A percentile compares a stretch with the other conserved stretches of the same genome.
Evolutionary conservation across 1,139 yeast genomes (phyloP).

Genomic region (Pichia sp.): DNA sequence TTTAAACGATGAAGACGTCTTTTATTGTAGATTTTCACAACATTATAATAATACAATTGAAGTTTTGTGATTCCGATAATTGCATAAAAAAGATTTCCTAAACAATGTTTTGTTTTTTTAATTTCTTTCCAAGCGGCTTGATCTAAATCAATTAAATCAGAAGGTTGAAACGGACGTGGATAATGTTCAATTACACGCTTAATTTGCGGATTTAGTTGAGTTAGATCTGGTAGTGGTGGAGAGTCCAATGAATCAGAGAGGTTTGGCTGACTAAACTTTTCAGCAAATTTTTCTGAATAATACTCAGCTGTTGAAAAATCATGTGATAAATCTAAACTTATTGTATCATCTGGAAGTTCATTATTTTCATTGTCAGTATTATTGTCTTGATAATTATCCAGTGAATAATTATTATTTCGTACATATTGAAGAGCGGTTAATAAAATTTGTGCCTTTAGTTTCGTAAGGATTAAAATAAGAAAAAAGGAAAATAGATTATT

Average conservation of each 20-base stretch:
- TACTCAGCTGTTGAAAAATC: neutral
- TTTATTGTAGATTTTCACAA: conserved; percentile 35
- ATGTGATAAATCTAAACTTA: neutral
- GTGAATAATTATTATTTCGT: conserved; percentile 17
- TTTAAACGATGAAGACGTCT: conserved; percentile 20
- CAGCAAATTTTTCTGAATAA: conserved; percentile 4
- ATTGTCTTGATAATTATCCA: neutral
- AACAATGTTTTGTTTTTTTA: conserved; percentile 32
- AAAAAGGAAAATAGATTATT: conserved; percentile 17
- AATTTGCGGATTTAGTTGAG: conserved; percentile 20
- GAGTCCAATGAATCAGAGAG: conserved; percentile 13
- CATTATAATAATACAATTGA: conserved; percentile 49
- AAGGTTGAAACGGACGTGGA: conserved; percentile 25
- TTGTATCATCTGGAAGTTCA: neutral
- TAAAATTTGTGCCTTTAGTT: conserved; percentile 37
- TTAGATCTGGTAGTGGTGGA: conserved; percentile 25
- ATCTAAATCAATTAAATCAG: conserved; percentile 36
- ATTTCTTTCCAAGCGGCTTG: conserved; percentile 38
- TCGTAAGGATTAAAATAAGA: conserved; percentile 29
- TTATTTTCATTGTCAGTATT: neutral
- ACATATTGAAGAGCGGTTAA: conserved; percentile 23
- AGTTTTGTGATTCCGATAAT: conserved; percentile 46
- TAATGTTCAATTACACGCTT: conserved; percentile 23
- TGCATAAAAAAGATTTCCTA: conserved; percentile 43
- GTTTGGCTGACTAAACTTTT: conserved; percentile 15